Conservation (phyloP, 2,329 filamentous ascomycete genomes). For the Diaporthe sp. region DNA sequence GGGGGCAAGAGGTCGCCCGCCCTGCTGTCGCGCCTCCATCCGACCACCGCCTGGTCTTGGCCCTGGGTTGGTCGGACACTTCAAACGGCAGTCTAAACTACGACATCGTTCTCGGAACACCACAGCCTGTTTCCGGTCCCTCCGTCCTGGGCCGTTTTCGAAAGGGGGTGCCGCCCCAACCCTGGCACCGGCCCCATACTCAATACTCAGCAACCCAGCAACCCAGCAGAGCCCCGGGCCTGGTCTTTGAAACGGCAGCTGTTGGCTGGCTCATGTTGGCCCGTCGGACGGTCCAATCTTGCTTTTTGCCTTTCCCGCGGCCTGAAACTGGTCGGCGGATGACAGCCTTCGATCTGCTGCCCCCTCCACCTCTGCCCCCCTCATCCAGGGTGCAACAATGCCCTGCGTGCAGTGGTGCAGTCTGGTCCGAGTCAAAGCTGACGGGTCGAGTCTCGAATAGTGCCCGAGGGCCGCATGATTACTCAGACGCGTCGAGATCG, state of each 20-base stretch:
- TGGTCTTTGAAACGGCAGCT: slow-evolving; percentile 10
- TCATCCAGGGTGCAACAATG: slow-evolving; percentile 1
- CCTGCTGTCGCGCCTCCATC: slow-evolving; percentile 21
- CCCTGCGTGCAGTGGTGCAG: not conserved
- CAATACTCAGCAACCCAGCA: not conserved
- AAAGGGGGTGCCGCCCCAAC: slow-evolving; percentile 10
- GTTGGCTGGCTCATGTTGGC: slow-evolving; percentile 17
- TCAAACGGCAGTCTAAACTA: slow-evolving; percentile 24
- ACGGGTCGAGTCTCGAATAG: slow-evolving; percentile 20
- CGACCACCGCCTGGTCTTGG: slow-evolving; percentile 8
- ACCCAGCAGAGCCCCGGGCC: slow-evolving; percentile 2
- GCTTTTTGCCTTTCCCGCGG: slow-evolving; percentile 15
- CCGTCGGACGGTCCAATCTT: not conserved
- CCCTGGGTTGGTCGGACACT: slow-evolving; percentile 1
- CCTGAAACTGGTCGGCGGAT: slow-evolving; percentile 31
- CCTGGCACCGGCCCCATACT: slow-evolving; percentile 18
- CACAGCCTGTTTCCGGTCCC: slow-evolving; percentile 26
- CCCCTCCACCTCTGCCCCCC: not conserved
- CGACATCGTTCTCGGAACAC: slow-evolving; percentile 17
- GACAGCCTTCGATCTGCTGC: slow-evolving; percentile 22
- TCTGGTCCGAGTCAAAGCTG: slow-evolving; percentile 29
- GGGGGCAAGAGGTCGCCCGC: not conserved
- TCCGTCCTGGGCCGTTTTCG: slow-evolving; percentile 14
- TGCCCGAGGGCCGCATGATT: not conserved
- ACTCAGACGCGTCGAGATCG: slow-evolving; percentile 11